Percentiles rank a stretch among this genome's conserved stretches.
phyloP scores from a whole-genome alignment of 768 basidiomycete genomes.

The Kockovaella imperatae region DNA sequence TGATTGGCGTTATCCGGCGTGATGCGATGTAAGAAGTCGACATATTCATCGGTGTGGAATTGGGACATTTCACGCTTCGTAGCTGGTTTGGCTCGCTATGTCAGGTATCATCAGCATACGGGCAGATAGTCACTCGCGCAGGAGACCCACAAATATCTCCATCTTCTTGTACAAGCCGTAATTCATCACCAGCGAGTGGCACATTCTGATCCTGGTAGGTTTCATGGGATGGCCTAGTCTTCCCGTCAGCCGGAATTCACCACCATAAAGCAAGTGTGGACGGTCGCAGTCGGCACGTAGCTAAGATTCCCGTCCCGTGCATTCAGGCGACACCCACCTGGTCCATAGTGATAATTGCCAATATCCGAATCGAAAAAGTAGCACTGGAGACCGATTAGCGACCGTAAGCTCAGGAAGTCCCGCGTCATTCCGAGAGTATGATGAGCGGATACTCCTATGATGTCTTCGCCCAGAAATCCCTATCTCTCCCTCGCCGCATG shows the following conservation, averaged over 20 bases:
- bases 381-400: conserved; percentile 53
- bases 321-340: conserved; percentile 22
- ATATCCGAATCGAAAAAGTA: conserved; percentile 99
- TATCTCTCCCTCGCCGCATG: neutral
- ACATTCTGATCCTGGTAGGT: conserved; percentile 97
- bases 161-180: conserved; percentile 98
- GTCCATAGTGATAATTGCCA: conserved; percentile 98
- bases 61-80: conserved; percentile 99
- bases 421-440: neutral
- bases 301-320: no score
- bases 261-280: no score
- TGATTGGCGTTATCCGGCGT: conserved; percentile 92
- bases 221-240: conserved; percentile 86
- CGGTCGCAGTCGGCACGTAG: no score
- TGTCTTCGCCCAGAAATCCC: neutral
- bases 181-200: conserved; percentile 99
- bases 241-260: neutral
- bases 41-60: conserved; percentile 98
- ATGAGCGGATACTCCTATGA: no score
- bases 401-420: neutral
- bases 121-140: neutral
- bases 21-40: conserved; percentile 89
- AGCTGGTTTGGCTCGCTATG: conserved; percentile 95
- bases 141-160: conserved; percentile 88
- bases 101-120: conserved; percentile 1